Percentiles rank a stretch among this genome's conserved stretches.
phyloP scores from a whole-genome alignment of 1,284 basidiomycete genomes.

The Malassezia restricta region DNA sequence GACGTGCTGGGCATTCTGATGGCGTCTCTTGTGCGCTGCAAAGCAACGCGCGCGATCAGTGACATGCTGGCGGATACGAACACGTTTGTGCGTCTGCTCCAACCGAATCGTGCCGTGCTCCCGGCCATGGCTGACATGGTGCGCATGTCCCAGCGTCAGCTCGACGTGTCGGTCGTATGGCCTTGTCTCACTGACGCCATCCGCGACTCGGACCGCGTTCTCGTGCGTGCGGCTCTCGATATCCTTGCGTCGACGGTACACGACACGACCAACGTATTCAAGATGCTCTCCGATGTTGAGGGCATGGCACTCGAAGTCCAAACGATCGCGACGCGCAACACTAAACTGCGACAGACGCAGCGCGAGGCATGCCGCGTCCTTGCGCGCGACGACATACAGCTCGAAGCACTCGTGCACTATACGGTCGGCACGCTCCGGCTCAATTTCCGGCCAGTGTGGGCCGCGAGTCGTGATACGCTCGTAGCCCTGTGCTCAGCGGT shows the following conservation, averaged over 20 bases:
- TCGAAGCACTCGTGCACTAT: constrained; percentile 20
- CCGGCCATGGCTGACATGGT: constrained; percentile 6
- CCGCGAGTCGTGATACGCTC: constrained; percentile 29
- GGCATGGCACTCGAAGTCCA: constrained; percentile 25
- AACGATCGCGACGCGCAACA: constrained; percentile 36
- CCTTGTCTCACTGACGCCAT: constrained; percentile 13
- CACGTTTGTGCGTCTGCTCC: neutral
- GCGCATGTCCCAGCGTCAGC: neutral
- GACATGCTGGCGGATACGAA: neutral
- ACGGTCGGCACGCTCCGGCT: constrained; percentile 38
- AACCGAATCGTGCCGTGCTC: neutral
- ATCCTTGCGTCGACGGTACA: constrained; percentile 18
- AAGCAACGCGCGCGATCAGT: neutral
- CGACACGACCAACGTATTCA: constrained; percentile 4
- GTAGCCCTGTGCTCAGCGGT: constrained; percentile 22
- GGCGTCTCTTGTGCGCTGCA: neutral
- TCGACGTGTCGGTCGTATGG: neutral
- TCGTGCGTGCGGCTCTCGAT: constrained; percentile 26
- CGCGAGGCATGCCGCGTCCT: constrained; percentile 16
- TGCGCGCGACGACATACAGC: neutral
- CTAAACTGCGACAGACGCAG: constrained; percentile 30
- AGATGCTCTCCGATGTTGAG: constrained; percentile 30
- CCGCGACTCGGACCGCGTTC: constrained; percentile 24
- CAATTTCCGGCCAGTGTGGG: constrained; percentile 42
- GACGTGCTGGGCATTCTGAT: constrained; percentile 2